Conservation (phyloP, 164 flowering plant genomes). For the Annona squamosa region DNA sequence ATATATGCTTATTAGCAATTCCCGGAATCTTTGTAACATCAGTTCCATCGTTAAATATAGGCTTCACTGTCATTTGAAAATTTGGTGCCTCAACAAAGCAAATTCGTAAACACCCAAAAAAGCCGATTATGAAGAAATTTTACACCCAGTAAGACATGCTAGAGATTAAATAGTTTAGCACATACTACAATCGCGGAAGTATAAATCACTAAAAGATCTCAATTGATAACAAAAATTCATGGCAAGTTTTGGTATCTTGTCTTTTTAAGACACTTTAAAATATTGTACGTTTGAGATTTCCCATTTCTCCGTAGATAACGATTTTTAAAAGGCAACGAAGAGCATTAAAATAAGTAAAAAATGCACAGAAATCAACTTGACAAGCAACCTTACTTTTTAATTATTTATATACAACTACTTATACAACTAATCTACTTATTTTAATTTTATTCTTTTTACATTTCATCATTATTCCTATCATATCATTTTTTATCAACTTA, state of each 20-base stretch:
- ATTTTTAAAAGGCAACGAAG: background rate
- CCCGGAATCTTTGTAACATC: conserved; percentile 95
- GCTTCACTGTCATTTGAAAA: conserved; percentile 96
- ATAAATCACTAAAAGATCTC: background rate
- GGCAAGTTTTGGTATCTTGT: background rate
- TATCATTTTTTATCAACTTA: no score
- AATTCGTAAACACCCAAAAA: conserved; percentile 71
- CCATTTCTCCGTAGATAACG: background rate
- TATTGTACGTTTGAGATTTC: background rate
- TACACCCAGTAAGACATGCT: conserved; percentile 80
- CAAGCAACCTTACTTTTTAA: no score
- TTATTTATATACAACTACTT: no score
- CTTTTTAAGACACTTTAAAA: no score
- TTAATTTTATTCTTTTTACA: no score
- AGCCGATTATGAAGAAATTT: conserved; percentile 82
- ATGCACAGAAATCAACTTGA: background rate
- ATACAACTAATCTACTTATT: no score
- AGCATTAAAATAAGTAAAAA: background rate
- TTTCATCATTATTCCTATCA: no score
- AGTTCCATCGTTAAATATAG: conserved; percentile 75
- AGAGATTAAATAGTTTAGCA: background rate
- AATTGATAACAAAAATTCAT: background rate
- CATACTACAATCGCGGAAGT: background rate
- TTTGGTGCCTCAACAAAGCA: conserved; percentile 97
- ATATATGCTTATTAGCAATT: conserved; percentile 61